phyloP scores from a whole-genome alignment of 2,329 filamentous ascomycete species.

The Fusarium keratoplasticum region DNA sequence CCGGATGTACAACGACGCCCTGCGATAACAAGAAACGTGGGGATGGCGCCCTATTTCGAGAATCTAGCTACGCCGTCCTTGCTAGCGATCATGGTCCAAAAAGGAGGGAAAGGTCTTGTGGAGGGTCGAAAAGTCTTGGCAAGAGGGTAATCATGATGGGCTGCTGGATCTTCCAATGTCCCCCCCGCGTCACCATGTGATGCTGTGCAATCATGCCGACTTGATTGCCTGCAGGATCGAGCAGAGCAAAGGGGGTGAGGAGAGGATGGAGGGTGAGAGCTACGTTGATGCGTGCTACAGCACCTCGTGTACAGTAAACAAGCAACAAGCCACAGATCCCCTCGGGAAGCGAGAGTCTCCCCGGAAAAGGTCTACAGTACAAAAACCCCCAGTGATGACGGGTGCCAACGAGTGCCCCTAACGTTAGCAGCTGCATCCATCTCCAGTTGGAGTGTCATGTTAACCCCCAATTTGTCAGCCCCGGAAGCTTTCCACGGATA shows the following conservation, averaged over 20 bases:
- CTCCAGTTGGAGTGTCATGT: constrained; percentile 27
- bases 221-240: constrained; percentile 16
- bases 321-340: not conserved
- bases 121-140: constrained; percentile 13
- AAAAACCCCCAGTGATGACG: constrained; percentile 10
- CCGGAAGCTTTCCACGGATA: not conserved
- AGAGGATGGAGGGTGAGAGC: not conserved
- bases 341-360: not conserved
- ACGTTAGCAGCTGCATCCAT: constrained; percentile 17
- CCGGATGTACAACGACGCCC: not conserved
- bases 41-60: constrained; percentile 1
- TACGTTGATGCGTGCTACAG: not conserved
- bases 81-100: constrained; percentile 4
- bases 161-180: not conserved
- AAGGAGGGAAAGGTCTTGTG: constrained; percentile 8
- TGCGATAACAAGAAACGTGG: constrained; percentile 3
- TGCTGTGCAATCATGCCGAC: constrained; percentile 6
- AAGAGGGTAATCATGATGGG: constrained; percentile 29
- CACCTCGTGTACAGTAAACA: not conserved
- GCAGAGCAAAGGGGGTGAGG: not conserved
- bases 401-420: constrained; percentile 4
- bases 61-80: constrained; percentile 1
- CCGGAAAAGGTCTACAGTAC: not conserved
- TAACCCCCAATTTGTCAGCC: constrained; percentile 35
- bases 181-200: not conserved